Evolutionary conservation across 202 grass and related monocot species (phyloP), one percentile per base, ranked within the genome.

Genomic region (Brachypodium distachyon): DNA sequence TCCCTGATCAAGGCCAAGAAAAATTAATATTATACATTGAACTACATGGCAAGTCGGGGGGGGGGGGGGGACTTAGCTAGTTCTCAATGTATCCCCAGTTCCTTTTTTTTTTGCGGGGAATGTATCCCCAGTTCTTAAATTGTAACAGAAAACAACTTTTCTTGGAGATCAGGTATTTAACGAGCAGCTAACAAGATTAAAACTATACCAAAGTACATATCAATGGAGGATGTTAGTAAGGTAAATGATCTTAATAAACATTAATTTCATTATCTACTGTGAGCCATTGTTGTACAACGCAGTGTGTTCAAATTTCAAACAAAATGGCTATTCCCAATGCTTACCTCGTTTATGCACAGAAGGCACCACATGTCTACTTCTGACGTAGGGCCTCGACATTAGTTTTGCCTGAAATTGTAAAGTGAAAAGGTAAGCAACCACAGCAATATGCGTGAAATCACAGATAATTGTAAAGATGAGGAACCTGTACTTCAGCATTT

Each of bases 381-480:
- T 73, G 67, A 61, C 42, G 43, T 74, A 59, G 18, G 34, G 48
- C 34, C 40, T 72, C 40, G 17, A 78, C 79, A 66, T 73, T 51
- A 73, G 39, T 60, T 60, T 83, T 29, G 19, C 59, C 85, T 87
- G 85, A 60, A 87, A 6, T 44, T 33, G n/a, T 48, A 31, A 50
- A 6, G 51, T 60, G 51, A 67, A n/a, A n/a, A n/a, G n/a, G n/a
- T n/a, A n/a, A n/a, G n/a, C n/a, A n/a, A n/a, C n/a, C n/a, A n/a
- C n/a, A n/a, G n/a, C n/a, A n/a, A 19, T 37, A 76, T 46, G 65
- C 7, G 39, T 28, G 12, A 55, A 56, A 13, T 1, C 28, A 57
- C 23, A 85, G 11, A 42, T 40, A 57, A 4, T n/a, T 34, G 4
- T 61, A 11, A 53, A 67, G 28, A 49, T 67, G 37, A 26, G 12